These are phyloP conservation scores for Chrysophaeum taylorii DNA, from an alignment of 352 stramenopile genomes.

Conservation along the genomic window DNA sequence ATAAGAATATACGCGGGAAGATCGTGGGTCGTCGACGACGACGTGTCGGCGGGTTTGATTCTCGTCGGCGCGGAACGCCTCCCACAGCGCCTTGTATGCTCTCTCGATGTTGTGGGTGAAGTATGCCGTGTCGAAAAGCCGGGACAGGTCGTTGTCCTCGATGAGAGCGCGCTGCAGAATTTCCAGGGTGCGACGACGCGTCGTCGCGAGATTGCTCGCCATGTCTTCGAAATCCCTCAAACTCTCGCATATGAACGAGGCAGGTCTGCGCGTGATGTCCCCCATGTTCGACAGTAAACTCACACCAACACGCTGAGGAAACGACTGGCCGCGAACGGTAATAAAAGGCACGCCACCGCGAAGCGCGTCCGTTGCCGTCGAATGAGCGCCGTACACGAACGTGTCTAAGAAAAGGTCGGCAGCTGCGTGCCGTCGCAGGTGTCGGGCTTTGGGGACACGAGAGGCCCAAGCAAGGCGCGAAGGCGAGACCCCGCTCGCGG, in stretches of 20 bases:
- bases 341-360: slow-evolving; percentile 40
- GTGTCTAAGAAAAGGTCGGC: slow-evolving; percentile 80
- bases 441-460: slow-evolving; percentile 45
- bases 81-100: neutral
- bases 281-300: slow-evolving; percentile 14
- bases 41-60: neutral
- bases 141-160: neutral
- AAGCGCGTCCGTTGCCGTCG: slow-evolving; percentile 70
- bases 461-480: slow-evolving; percentile 70
- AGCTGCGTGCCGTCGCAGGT: slow-evolving; percentile 54
- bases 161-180: neutral
- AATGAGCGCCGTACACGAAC: slow-evolving; percentile 79
- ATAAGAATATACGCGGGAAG: no score
- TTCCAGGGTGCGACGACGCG: neutral
- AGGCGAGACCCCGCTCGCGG: slow-evolving; percentile 22
- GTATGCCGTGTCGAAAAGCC: neutral
- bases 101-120: neutral
- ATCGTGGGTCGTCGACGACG: no score
- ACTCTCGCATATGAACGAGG: neutral
- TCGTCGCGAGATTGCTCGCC: neutral
- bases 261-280: neutral
- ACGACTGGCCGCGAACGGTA: slow-evolving; percentile 26
- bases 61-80: neutral
- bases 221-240: slow-evolving; percentile 16
- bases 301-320: slow-evolving; percentile 28